A percentile compares a stretch with the other conserved stretches of the same genome.
Evolutionary conservation across 768 basidiomycete genomes (phyloP).

Genomic region (Cystobasidiopsis lactophilus): DNA sequence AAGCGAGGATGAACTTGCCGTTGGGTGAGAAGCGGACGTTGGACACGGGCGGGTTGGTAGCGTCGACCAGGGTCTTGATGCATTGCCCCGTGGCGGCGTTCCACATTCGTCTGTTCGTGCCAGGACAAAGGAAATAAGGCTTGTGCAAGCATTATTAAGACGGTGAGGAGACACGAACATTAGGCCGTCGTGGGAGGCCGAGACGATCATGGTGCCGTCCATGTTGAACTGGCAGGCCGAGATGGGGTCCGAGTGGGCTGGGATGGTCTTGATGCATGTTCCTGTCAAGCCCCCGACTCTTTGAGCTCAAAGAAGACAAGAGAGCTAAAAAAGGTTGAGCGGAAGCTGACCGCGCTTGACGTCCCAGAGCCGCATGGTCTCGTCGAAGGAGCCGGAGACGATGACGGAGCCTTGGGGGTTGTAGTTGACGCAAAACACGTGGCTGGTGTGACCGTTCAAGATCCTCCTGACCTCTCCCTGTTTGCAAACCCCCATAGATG

Average conservation of each 20-base stretch:
- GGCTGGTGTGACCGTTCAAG: slow-evolving; percentile 70
- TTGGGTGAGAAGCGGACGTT: slow-evolving; percentile 83
- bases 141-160: too few relatives aligned
- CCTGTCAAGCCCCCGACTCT: slow-evolving; percentile 32
- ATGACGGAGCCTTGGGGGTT: slow-evolving; percentile 74
- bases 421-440: slow-evolving; percentile 82
- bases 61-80: slow-evolving; percentile 86
- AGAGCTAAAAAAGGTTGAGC: too few relatives aligned
- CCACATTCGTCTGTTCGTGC: slow-evolving; percentile 96
- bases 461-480: slow-evolving; percentile 27
- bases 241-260: slow-evolving; percentile 93
- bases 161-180: slow-evolving; percentile 50
- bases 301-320: not conserved
- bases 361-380: slow-evolving; percentile 94
- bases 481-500: not conserved
- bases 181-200: slow-evolving; percentile 86
- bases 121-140: not conserved
- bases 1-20: slow-evolving; percentile 64
- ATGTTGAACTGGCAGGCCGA: slow-evolving; percentile 82
- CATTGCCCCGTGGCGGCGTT: slow-evolving; percentile 94
- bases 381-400: slow-evolving; percentile 85
- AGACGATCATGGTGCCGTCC: slow-evolving; percentile 83
- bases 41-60: slow-evolving; percentile 37
- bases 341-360: slow-evolving; percentile 55
- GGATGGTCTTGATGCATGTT: slow-evolving; percentile 60